Percentiles rank a stretch among this genome's conserved stretches.
These are phyloP conservation scores for Aspergillus sp. DNA, from an alignment of 2,329 filamentous ascomycete genomes.

Conservation along the genomic window DNA sequence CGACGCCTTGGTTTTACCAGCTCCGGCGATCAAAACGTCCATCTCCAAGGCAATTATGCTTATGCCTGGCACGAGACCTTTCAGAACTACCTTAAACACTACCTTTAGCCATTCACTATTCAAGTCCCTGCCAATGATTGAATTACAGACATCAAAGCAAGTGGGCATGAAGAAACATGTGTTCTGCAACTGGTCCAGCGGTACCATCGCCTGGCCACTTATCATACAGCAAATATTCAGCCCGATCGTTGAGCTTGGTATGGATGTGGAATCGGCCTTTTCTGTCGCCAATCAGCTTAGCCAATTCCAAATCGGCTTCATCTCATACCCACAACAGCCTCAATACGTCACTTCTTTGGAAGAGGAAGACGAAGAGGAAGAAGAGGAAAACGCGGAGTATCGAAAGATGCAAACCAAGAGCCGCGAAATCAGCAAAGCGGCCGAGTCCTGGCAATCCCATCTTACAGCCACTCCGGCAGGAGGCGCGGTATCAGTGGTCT, in stretches of 20 bases:
- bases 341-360: slow-evolving; percentile 4
- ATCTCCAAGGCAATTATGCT: slow-evolving; percentile 26
- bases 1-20: slow-evolving; percentile 27
- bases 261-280: slow-evolving; percentile 15
- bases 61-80: slow-evolving; percentile 27
- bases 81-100: slow-evolving; percentile 25
- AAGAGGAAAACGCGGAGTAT: slow-evolving; percentile 17
- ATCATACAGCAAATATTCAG: slow-evolving; percentile 17
- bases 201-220: slow-evolving; percentile 30
- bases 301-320: slow-evolving; percentile 29
- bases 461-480: slow-evolving; percentile 23
- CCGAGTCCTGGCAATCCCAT: slow-evolving; percentile 30
- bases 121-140: slow-evolving; percentile 24
- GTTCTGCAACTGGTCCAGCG: slow-evolving; percentile 33
- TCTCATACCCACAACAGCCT: slow-evolving; percentile 20
- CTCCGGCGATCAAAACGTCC: slow-evolving; percentile 21
- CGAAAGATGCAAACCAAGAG: slow-evolving; percentile 14
- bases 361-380: slow-evolving; percentile 21
- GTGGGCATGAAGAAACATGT: slow-evolving; percentile 26
- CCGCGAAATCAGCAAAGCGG: slow-evolving; percentile 15
- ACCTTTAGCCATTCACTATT: slow-evolving; percentile 24
- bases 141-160: slow-evolving; percentile 25
- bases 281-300: slow-evolving; percentile 17
- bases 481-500: slow-evolving; percentile 26
- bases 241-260: slow-evolving; percentile 17